These are phyloP conservation scores for Cryphonectria nitschkei DNA, from an alignment of 2,329 filamentous ascomycete genomes.

Conservation along the genomic window DNA sequence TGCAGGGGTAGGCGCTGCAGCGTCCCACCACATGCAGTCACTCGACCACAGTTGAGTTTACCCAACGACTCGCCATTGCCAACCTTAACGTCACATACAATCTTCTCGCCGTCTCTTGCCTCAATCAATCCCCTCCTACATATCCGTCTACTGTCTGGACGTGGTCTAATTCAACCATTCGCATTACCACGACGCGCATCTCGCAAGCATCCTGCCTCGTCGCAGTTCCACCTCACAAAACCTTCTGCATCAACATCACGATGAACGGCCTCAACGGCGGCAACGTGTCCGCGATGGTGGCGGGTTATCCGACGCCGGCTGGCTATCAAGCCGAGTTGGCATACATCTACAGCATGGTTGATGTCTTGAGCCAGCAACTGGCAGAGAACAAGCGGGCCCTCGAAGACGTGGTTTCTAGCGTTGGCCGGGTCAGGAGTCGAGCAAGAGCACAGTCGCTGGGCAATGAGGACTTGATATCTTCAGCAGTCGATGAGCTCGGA, in stretches of 20 bases:
- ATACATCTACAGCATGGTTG: slow-evolving; percentile 70
- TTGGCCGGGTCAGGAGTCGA: slow-evolving; percentile 63
- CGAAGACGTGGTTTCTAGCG: slow-evolving; percentile 66
- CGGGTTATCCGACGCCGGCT: slow-evolving; percentile 62
- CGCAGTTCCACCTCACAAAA: neutral
- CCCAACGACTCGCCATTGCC: neutral
- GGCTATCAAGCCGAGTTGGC: slow-evolving; percentile 71
- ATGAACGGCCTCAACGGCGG: slow-evolving; percentile 58
- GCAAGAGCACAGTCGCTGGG: slow-evolving; percentile 55
- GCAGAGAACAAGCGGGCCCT: slow-evolving; percentile 64
- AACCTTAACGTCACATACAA: neutral
- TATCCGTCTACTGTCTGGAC: neutral
- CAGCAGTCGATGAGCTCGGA: slow-evolving; percentile 60
- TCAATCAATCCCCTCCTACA: neutral
- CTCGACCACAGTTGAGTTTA: neutral
- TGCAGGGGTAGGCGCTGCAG: slow-evolving; percentile 19
- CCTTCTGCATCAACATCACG: neutral
- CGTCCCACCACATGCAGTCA: neutral
- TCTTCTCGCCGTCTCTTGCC: neutral
- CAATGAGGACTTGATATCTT: slow-evolving; percentile 62
- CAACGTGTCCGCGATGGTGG: slow-evolving; percentile 49
- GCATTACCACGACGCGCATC: neutral
- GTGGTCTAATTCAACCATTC: neutral
- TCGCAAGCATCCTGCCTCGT: neutral
- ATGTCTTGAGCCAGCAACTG: slow-evolving; percentile 66